These are phyloP conservation scores for Bruguiera hainesii DNA, from an alignment of 441 rosid genomes.

Conservation along the genomic window DNA sequence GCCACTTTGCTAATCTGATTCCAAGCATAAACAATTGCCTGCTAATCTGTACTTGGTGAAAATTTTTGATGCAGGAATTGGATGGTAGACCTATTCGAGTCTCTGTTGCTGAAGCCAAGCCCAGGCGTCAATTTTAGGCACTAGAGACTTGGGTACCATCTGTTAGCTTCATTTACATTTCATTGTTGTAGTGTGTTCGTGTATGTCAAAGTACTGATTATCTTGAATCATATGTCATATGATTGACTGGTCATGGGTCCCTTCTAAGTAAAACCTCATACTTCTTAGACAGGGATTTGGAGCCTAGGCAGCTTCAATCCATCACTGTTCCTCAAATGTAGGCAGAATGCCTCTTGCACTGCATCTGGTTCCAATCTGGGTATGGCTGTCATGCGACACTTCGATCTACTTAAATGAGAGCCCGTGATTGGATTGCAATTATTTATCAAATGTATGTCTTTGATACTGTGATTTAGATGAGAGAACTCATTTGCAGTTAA, in stretches of 20 bases:
- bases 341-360: not conserved
- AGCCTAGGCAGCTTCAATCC: conserved; percentile 16
- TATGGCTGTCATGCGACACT: not conserved
- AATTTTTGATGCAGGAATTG: conserved; percentile 59
- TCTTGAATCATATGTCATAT: not conserved
- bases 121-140: conserved; percentile 77
- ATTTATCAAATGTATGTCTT: conserved; percentile 17
- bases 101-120: conserved; percentile 76
- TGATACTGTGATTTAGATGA: conserved; percentile 18
- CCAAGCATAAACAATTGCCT: not conserved
- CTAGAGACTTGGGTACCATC: conserved; percentile 15
- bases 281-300: conserved; percentile 11
- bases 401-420: conserved; percentile 7
- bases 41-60: not conserved
- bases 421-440: conserved; percentile 12
- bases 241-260: not conserved
- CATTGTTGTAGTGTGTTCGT: not conserved
- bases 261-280: conserved; percentile 4
- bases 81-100: conserved; percentile 87
- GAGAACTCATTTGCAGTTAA: conserved; percentile 15
- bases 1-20: not conserved
- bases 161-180: not conserved
- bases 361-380: conserved; percentile 8
- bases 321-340: not conserved
- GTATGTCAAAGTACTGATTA: not conserved